Evolutionary conservation across 768 basidiomycete genomes (phyloP).

Genomic region (Termitomyces sp.): DNA sequence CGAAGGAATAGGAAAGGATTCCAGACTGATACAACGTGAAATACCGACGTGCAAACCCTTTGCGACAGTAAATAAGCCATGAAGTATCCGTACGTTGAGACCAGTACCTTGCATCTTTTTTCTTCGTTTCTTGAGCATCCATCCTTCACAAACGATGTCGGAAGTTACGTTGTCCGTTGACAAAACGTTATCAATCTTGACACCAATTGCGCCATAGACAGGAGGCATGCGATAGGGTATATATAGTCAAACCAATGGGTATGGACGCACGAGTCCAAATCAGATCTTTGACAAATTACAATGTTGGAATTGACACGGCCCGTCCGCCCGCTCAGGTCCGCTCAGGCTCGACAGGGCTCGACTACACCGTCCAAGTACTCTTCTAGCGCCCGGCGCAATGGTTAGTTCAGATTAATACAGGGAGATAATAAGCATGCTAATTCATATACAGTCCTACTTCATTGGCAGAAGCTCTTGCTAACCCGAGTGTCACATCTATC

Average conservation of each 20-base stretch:
- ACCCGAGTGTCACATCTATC: background rate
- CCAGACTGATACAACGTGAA: conserved; percentile 68
- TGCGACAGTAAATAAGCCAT: background rate
- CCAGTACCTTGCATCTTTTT: conserved; percentile 83
- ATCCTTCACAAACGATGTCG: conserved; percentile 56
- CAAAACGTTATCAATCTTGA: background rate
- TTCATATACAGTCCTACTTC: background rate
- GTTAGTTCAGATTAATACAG: background rate
- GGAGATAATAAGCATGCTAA: background rate
- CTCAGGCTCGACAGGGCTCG: background rate
- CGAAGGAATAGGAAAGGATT: conserved; percentile 68
- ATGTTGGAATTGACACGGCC: background rate
- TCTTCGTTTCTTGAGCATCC: conserved; percentile 82
- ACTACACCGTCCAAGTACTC: background rate
- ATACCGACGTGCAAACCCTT: conserved; percentile 84
- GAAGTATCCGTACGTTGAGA: background rate
- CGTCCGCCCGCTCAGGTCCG: background rate
- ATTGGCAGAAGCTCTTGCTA: background rate
- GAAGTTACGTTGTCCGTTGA: conserved; percentile 3
- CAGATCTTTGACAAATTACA: background rate
- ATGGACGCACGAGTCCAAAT: background rate
- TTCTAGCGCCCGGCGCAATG: background rate
- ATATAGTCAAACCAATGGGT: background rate
- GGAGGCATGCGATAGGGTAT: conserved; percentile 6
- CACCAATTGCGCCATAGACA: background rate